Evolutionary conservation across 805 yeast species (phyloP), one percentile per base, ranked within the genome.

Genomic region (Schwanniomyces yamadae): DNA sequence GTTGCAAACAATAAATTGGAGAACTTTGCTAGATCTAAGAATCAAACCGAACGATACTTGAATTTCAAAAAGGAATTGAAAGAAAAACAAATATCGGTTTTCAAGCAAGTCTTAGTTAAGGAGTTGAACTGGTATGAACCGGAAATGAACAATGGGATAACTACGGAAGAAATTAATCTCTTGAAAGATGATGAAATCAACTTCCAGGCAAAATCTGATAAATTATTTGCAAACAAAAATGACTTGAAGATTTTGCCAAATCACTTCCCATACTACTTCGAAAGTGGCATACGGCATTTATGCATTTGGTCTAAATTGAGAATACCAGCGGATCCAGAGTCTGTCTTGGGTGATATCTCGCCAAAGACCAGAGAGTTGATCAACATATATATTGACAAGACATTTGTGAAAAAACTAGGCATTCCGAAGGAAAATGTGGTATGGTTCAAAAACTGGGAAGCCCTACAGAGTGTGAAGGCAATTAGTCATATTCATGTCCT

Each of bases 361-460:
- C 50, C 55, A 0, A 48, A 49, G 8, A 64, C 73, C 14, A 70
- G 75, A 39, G 42, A 38, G 1, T 39, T 59, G 2, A 75, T 81
- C 7, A 71, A 73, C 32, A 45, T 41, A 15, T 73, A 74, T 37
- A 61, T 84, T 8, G 51, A 63, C 3, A 55, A 59, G 33, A 79
- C 82, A 4, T 73, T 83, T 39, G 59, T 69, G n/a, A 55, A 66
- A 19, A 59, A 61, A 21, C 58, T 77, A 25, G 72, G 69, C 7
- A 52, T 66, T 11, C 49, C 57, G 6, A 49, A 63, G 18, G 61
- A 68, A 4, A 59, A 74, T 25, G 48, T 74, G 28, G 52, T 68
- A 2, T 84, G 91, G 91, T 84, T 84, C 56, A 71, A 83, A 45
- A 84, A 84, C 52, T 83, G 84, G 77, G 73, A 81, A 6, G 67